A percentile compares a stretch with the other conserved stretches of the same genome.
Conservation (phyloP, 345 rosid genomes). For the Rhizophora mangle region DNA sequence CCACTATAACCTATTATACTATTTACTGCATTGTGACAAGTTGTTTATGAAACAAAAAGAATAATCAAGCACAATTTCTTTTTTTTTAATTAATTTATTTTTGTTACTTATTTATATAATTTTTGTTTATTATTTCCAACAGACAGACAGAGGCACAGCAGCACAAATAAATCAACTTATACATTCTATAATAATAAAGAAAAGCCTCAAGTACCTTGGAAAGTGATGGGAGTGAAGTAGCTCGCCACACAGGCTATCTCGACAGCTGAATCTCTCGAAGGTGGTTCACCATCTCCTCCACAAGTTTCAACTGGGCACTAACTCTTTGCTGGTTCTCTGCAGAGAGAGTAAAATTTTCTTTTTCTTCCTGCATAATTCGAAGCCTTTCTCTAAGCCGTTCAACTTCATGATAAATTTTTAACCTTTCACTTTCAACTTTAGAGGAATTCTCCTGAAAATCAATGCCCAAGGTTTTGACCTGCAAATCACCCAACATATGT, state of each 20-base stretch:
- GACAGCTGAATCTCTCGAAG: constrained; percentile 14
- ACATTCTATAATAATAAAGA: background rate
- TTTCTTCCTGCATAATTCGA: constrained; percentile 20
- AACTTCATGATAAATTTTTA: constrained; percentile 23
- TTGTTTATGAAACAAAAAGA: too few species aligned
- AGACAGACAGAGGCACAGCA: background rate
- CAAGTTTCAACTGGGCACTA: constrained; percentile 17
- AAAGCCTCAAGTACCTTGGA: constrained; percentile 30
- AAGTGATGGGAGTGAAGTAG: constrained; percentile 39
- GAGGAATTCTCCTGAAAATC: constrained; percentile 10
- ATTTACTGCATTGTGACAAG: too few species aligned
- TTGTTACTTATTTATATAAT: too few species aligned
- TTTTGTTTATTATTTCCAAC: too few species aligned
- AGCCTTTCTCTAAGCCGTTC: constrained; percentile 28
- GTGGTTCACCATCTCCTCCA: constrained; percentile 24
- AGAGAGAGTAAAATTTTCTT: constrained; percentile 18
- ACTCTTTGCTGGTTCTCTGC: constrained; percentile 14
- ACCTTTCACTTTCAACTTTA: constrained; percentile 11
- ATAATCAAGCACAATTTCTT: too few species aligned
- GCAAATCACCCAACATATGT: background rate
- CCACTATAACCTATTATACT: too few species aligned
- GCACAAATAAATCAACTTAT: background rate
- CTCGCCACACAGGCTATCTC: constrained; percentile 25
- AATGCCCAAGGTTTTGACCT: background rate
- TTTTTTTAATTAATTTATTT: too few species aligned